Evolutionary conservation across 805 yeast species (phyloP).

Genomic region (Suhomyces xylopsoci): DNA sequence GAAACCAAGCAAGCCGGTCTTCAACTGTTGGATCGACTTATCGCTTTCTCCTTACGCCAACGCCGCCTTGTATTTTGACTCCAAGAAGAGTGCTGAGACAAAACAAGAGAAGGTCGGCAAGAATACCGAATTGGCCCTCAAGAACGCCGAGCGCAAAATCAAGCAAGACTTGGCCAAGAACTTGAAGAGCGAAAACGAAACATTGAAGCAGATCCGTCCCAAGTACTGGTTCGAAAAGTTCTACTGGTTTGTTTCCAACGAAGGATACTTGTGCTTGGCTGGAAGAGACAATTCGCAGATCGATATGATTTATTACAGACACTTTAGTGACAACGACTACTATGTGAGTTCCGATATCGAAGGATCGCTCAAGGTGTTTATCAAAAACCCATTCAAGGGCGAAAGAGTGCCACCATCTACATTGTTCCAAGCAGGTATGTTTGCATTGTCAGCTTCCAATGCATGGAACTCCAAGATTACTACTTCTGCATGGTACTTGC

Average conservation of each 20-base stretch:
- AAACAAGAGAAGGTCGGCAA: constrained; percentile 80
- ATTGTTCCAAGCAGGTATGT: constrained; percentile 83
- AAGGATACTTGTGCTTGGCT: constrained; percentile 80
- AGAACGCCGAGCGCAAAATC: constrained; percentile 77
- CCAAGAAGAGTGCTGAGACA: constrained; percentile 68
- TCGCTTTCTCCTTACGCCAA: constrained; percentile 80
- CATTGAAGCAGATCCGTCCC: constrained; percentile 58
- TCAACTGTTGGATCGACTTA: constrained; percentile 63
- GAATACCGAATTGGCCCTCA: constrained; percentile 73
- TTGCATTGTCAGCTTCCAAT: constrained; percentile 72
- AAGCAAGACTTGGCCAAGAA: constrained; percentile 64
- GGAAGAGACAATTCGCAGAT: constrained; percentile 81
- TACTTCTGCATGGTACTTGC: constrained; percentile 83
- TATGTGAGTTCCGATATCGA: constrained; percentile 73
- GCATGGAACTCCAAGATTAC: constrained; percentile 90
- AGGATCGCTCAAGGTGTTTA: constrained; percentile 70
- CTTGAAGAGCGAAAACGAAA: constrained; percentile 50
- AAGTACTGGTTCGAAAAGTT: constrained; percentile 93
- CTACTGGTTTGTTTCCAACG: constrained; percentile 90
- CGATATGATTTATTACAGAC: constrained; percentile 76
- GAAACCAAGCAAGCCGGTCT: constrained; percentile 22
- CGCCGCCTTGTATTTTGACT: constrained; percentile 76
- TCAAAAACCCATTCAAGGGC: constrained; percentile 73
- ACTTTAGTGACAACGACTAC: constrained; percentile 69
- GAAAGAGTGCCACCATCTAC: constrained; percentile 82